These are phyloP conservation scores for Aegilops sharonensis DNA, from an alignment of 176 grass and related monocot genomes.

Conservation along the genomic window DNA sequence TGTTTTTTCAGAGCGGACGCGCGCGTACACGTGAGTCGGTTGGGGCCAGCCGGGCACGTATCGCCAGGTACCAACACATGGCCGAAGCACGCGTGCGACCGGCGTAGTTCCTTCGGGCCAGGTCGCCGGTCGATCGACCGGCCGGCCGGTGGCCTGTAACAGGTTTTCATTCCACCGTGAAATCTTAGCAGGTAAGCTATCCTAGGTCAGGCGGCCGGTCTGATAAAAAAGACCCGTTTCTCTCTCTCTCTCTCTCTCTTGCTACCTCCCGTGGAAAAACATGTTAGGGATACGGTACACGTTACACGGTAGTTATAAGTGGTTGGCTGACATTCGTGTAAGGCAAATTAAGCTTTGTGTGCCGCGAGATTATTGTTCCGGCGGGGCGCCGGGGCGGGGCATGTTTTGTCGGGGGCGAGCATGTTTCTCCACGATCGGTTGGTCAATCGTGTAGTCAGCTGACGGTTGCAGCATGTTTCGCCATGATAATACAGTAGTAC, in stretches of 20 bases:
- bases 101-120: neutral
- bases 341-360: too few relatives aligned
- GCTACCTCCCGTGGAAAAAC: too few relatives aligned
- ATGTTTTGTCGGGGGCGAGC: too few relatives aligned
- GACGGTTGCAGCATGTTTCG: neutral
- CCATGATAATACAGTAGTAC: neutral
- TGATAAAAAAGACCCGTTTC: too few relatives aligned
- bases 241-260: too few relatives aligned
- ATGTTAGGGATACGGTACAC: too few relatives aligned
- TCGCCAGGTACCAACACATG: neutral
- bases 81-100: neutral
- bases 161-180: neutral
- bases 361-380: too few relatives aligned
- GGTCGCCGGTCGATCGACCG: too few relatives aligned
- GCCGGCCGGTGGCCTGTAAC: neutral
- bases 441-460: neutral
- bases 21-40: constrained; percentile 18
- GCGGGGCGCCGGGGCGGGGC: too few relatives aligned
- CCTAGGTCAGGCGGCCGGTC: neutral
- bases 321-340: too few relatives aligned
- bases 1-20: neutral
- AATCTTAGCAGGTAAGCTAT: neutral
- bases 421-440: too few relatives aligned
- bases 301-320: too few relatives aligned
- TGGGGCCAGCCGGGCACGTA: neutral